Conservation (phyloP, 2,329 filamentous ascomycete species). For the Cladosporium sp. region DNA sequence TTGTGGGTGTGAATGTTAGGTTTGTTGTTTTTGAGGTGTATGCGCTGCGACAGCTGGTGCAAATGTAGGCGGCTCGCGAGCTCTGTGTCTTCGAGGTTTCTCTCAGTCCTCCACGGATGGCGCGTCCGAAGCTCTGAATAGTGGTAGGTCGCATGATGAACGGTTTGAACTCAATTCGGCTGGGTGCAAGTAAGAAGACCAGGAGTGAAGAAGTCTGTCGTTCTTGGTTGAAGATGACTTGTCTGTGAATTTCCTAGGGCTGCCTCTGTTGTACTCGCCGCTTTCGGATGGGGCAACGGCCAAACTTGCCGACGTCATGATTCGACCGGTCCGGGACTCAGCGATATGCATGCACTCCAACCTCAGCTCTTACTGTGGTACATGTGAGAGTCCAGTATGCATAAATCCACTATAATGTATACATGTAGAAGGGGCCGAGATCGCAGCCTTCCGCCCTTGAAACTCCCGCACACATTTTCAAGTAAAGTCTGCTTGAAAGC, state of each 20-base stretch:
- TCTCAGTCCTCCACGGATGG: background rate
- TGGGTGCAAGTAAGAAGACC: background rate
- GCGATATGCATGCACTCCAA: too few species aligned
- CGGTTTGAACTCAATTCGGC: background rate
- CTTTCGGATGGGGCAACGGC: too few species aligned
- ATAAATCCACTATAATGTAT: too few species aligned
- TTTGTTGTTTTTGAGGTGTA: background rate
- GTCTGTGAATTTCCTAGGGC: background rate
- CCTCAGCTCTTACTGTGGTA: too few species aligned
- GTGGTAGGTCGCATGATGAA: conserved; percentile 1
- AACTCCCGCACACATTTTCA: too few species aligned
- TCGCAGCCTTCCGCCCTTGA: too few species aligned
- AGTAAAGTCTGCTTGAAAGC: too few species aligned
- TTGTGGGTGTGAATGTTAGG: conserved; percentile 2
- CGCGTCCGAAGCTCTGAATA: background rate
- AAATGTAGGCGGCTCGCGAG: conserved; percentile 18
- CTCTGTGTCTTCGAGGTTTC: background rate
- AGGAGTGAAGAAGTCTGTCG: background rate
- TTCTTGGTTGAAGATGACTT: background rate
- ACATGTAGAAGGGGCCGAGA: too few species aligned
- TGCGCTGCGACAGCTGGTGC: conserved; percentile 17
- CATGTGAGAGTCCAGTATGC: too few species aligned
- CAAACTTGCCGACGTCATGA: background rate
- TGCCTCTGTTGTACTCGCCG: background rate
- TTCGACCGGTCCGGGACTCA: too few species aligned